Evolutionary conservation across 2,329 filamentous ascomycete genomes (phyloP), one percentile per base, ranked within the genome.

Genomic region (Didymosphaeria variabile): DNA sequence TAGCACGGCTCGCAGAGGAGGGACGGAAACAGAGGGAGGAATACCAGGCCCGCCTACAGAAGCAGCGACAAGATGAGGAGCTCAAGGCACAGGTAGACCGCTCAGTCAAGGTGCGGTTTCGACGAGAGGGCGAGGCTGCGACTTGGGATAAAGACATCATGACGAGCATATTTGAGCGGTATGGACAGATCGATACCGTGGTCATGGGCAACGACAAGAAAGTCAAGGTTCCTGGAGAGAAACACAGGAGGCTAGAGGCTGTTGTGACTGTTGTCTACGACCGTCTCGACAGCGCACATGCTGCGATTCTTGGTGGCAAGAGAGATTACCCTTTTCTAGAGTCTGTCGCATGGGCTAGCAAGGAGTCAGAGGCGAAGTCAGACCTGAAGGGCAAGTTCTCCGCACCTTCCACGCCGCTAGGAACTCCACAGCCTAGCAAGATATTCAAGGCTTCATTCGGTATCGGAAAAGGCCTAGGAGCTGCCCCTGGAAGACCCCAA

Each of bases 171-270:
- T 88, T 88, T 70, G 74, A 77, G 1, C 75, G 79, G 17, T 88
- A 87, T 67, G 87, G 87, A n/a, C 80, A 81, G 49, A 79, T 89
- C 13, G 85, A 89, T 62, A 84, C 82, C 61, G 77, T 83, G 0
- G 78, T 86, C 46, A 74, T 87, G 36, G 77, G 87, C 52, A 86
- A 85, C 62, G 85, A 88, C 67, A 88, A 87, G 71, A 85, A 85
- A 64, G 68, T 77, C 5, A 81, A 81, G 6, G 65, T 83, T 3
- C 80, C 81, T 6, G 83, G 83, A 5, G 79, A 79, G 58, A 82
- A 82, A 59, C 82, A 85, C 64, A 85, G 85, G 66, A 83, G 82
- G 59, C 74, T 82, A 1, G 76, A 85, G 57, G 84, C 81, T 5
- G 85, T 81, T 0, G 86, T 82, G 0, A 82, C 87, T 49, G 76